Percentiles rank a stretch among this genome's conserved stretches.
Conservation (phyloP, 2,329 filamentous ascomycete species). For the Cercospora janseana region DNA sequence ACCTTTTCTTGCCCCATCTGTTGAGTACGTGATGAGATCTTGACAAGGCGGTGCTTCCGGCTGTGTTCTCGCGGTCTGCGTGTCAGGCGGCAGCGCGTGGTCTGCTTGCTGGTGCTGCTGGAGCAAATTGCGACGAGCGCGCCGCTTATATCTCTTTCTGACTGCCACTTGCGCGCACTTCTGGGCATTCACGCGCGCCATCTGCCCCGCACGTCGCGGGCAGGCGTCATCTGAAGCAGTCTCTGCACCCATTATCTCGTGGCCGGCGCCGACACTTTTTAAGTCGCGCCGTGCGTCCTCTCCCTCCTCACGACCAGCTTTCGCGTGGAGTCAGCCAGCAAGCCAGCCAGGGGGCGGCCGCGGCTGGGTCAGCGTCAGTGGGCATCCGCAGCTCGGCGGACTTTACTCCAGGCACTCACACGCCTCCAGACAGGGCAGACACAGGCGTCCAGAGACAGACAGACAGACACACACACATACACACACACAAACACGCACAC, state of each 20-base stretch:
- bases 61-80: slow-evolving; percentile 22
- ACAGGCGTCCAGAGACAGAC: no score
- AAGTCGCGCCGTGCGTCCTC: slow-evolving; percentile 28
- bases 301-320: slow-evolving; percentile 12
- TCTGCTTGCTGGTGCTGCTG: slow-evolving; percentile 14
- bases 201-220: slow-evolving; percentile 20
- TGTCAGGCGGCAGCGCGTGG: slow-evolving; percentile 20
- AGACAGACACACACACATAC: slow-evolving; percentile 6
- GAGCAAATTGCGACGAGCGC: slow-evolving; percentile 27
- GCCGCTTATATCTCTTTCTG: slow-evolving; percentile 15
- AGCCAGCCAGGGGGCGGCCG: slow-evolving; percentile 15
- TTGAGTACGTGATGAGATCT: slow-evolving; percentile 27
- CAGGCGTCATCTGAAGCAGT: slow-evolving; percentile 15
- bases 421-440: no score
- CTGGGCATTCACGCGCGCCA: slow-evolving; percentile 12
- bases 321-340: slow-evolving; percentile 13
- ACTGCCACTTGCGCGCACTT: slow-evolving; percentile 12
- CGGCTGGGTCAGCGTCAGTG: slow-evolving; percentile 10
- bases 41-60: slow-evolving; percentile 23
- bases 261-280: slow-evolving; percentile 24
- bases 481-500: slow-evolving; percentile 4
- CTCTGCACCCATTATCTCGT: slow-evolving; percentile 17
- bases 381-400: slow-evolving; percentile 1
- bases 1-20: slow-evolving; percentile 13
- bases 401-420: no score